phyloP scores from a whole-genome alignment of 1,284 basidiomycete genomes.

The Boletus smithii region DNA sequence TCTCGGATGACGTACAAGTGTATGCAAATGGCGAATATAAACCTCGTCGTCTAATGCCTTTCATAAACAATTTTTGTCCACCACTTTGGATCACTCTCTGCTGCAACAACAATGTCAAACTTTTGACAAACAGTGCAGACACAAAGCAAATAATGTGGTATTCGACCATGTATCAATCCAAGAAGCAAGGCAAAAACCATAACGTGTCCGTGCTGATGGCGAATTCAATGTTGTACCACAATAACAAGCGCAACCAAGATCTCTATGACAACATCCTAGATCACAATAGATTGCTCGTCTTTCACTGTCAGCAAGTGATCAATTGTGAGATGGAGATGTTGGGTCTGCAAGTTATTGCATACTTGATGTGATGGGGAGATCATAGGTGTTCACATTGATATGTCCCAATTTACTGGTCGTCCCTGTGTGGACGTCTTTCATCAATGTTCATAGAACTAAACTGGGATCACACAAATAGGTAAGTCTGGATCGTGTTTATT shows the following conservation, averaged over 20 bases:
- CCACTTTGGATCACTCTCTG: conserved; percentile 1
- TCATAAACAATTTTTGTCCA: conserved; percentile 28
- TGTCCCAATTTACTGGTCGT: conserved; percentile 6
- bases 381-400: conserved; percentile 2
- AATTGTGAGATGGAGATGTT: conserved; percentile 7
- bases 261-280: background rate
- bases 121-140: conserved; percentile 28
- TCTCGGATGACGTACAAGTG: background rate
- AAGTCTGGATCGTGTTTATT: no score
- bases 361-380: conserved; percentile 6
- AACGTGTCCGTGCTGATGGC: conserved; percentile 16
- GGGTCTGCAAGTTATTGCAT: conserved; percentile 2
- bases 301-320: conserved; percentile 2
- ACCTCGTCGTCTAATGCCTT: conserved; percentile 18
- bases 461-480: background rate
- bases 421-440: background rate
- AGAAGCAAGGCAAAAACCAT: conserved; percentile 26
- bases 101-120: conserved; percentile 33
- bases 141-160: conserved; percentile 29
- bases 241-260: background rate
- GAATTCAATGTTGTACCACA: background rate
- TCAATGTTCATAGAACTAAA: background rate
- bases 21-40: conserved; percentile 26
- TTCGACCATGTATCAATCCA: conserved; percentile 27
- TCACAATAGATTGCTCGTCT: background rate